Percentiles rank a stretch among this genome's conserved stretches.
Evolutionary conservation across 345 rosid genomes (phyloP).

Genomic region (Nasturtium officinale): DNA sequence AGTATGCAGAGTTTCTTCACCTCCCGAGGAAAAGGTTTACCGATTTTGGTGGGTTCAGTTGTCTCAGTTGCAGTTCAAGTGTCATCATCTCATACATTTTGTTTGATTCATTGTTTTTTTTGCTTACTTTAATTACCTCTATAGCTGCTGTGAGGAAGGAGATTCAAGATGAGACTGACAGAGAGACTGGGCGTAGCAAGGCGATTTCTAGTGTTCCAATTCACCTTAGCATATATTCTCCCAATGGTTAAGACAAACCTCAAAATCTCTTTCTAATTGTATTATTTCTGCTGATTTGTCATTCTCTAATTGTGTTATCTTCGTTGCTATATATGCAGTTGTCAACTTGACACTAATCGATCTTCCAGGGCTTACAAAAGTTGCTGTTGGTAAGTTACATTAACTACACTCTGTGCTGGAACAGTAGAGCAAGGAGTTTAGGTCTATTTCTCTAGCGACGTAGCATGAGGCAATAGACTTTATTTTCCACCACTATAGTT

Average conservation of each 20-base stretch:
- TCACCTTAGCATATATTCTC: conserved; percentile 97
- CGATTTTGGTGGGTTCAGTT: conserved; percentile 66
- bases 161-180: conserved; percentile 97
- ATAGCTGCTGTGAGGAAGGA: conserved; percentile 98
- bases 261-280: not conserved
- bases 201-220: conserved; percentile 95
- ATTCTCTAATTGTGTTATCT: conserved; percentile 1
- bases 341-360: conserved; percentile 96
- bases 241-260: conserved; percentile 55
- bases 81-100: not conserved
- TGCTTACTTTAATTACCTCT: not conserved
- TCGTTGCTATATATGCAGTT: conserved; percentile 58
- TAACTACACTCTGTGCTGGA: conserved; percentile 5
- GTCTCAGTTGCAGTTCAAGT: conserved; percentile 1
- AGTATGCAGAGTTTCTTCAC: conserved; percentile 98
- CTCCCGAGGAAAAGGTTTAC: conserved; percentile 79
- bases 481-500: not conserved
- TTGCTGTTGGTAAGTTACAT: conserved; percentile 84
- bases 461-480: conserved; percentile 12
- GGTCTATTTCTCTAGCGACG: conserved; percentile 5
- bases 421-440: conserved; percentile 14
- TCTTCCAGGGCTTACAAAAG: conserved; percentile 99
- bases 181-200: conserved; percentile 93
- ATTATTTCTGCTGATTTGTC: not conserved
- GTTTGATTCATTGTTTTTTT: not conserved